These are phyloP conservation scores for Metrosideros polymorpha DNA, from an alignment of 441 rosid genomes.

Conservation along the genomic window DNA sequence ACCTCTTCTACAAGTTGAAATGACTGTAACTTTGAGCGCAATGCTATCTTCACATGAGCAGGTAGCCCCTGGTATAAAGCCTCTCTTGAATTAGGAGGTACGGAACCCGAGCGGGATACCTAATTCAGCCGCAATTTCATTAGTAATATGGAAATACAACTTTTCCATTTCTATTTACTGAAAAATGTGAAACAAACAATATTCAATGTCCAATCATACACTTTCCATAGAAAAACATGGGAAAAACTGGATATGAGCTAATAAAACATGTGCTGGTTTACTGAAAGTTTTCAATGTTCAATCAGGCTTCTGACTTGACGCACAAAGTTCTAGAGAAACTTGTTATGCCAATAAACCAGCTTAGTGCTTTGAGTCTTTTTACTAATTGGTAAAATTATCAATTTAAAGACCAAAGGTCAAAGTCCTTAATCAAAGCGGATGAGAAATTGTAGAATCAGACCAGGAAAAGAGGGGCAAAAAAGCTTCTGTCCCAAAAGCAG, in stretches of 20 bases:
- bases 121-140: slow-evolving; percentile 20
- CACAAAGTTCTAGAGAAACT: not conserved
- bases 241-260: not conserved
- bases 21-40: slow-evolving; percentile 64
- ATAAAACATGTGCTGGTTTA: not conserved
- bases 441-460: too few species aligned
- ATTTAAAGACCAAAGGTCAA: too few species aligned
- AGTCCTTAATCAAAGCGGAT: not conserved
- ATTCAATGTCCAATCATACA: not conserved
- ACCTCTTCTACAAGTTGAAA: slow-evolving; percentile 83
- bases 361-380: not conserved
- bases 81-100: slow-evolving; percentile 93
- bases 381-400: not conserved
- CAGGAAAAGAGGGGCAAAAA: too few species aligned
- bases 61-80: slow-evolving; percentile 94
- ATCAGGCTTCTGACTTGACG: not conserved
- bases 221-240: not conserved
- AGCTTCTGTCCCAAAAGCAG: not conserved
- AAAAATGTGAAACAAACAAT: not conserved
- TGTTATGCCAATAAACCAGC: not conserved
- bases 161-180: not conserved
- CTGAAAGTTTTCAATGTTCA: not conserved
- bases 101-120: slow-evolving; percentile 92
- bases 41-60: slow-evolving; percentile 71
- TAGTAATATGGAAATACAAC: not conserved